Conservation (phyloP, 257 asterid species). For the Eustoma russellianum region DNA sequence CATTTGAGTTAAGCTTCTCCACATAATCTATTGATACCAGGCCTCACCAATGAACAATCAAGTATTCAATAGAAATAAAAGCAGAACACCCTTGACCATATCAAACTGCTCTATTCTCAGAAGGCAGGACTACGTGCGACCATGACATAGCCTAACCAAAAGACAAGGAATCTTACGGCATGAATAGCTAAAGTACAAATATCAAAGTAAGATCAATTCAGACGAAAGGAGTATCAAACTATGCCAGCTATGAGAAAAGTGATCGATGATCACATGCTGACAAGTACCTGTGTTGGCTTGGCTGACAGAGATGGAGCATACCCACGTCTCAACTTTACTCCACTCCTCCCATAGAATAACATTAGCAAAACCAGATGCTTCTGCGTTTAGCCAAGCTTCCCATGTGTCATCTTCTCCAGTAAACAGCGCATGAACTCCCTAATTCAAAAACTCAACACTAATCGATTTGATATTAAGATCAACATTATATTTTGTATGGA, state of each 20-base stretch:
- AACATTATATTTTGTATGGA: background rate
- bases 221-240: no score
- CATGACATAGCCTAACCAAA: no score
- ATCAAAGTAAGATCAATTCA: no score
- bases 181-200: background rate
- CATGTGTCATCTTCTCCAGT: constrained; percentile 97
- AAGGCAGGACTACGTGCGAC: no score
- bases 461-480: background rate
- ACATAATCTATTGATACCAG: no score
- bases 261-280: background rate
- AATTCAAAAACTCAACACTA: constrained; percentile 12
- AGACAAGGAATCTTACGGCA: background rate
- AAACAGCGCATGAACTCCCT: constrained; percentile 87
- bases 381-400: constrained; percentile 89
- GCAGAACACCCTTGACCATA: no score
- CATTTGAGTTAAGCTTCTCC: no score
- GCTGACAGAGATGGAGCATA: constrained; percentile 73
- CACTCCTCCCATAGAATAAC: constrained; percentile 40
- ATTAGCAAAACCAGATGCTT: constrained; percentile 64
- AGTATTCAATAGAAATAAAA: no score
- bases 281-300: constrained; percentile 81
- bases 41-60: no score
- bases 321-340: constrained; percentile 83
- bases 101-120: no score
- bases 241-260: no score